These are phyloP conservation scores for Gossypium bickii DNA, from an alignment of 345 rosid species.

Conservation along the genomic window DNA sequence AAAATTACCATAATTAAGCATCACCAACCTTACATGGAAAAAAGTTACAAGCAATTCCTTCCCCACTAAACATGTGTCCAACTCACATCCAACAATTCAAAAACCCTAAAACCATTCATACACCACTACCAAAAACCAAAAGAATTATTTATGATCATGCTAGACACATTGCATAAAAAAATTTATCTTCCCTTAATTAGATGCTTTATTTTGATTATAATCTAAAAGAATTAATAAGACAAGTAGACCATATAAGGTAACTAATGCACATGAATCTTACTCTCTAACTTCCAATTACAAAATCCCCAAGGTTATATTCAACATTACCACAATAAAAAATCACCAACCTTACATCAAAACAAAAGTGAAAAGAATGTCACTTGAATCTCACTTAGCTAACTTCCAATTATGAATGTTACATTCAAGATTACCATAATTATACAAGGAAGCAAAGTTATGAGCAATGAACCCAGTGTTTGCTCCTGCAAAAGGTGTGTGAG, in stretches of 20 bases:
- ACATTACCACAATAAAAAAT: neutral
- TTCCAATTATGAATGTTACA: neutral
- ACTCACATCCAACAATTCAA: neutral
- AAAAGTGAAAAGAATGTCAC: neutral
- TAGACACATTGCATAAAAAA: neutral
- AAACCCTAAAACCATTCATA: slow-evolving; percentile 7
- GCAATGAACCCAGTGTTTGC: neutral
- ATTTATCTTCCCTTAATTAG: no score
- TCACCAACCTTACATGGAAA: neutral
- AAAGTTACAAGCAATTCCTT: neutral
- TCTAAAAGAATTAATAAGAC: no score
- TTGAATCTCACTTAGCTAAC: neutral
- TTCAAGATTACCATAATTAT: neutral
- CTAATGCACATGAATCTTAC: neutral
- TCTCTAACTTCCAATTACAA: neutral
- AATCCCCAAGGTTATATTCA: neutral
- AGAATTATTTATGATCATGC: neutral
- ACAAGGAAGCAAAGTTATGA: neutral
- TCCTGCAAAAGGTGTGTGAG: no score
- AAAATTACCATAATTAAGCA: slow-evolving; percentile 11
- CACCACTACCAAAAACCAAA: neutral
- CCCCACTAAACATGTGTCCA: neutral
- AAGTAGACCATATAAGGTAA: neutral
- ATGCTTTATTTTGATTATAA: no score
- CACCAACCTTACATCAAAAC: neutral